phyloP scores from a whole-genome alignment of 371 early-diverging fungal species.

The Circinella umbellata region DNA sequence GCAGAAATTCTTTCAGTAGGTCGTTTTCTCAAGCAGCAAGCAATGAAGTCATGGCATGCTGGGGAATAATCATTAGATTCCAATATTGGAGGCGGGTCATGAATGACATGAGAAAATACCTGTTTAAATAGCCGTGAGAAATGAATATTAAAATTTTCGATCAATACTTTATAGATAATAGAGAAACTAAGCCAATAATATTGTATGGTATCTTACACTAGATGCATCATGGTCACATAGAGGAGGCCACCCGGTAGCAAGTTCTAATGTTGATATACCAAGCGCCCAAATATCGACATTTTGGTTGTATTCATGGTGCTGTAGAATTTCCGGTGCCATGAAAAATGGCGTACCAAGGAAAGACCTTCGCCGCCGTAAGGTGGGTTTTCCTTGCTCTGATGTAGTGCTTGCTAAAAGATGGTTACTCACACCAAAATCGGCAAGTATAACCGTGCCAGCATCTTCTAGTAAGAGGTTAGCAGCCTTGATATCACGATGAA shows the following conservation, averaged over 20 bases:
- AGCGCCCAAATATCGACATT: conserved; percentile 91
- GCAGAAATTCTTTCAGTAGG: conserved; percentile 69
- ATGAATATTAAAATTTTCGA: background rate
- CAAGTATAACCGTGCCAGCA: conserved; percentile 44
- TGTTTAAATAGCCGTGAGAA: conserved; percentile 11
- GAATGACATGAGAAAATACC: conserved; percentile 44
- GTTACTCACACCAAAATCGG: conserved; percentile 56
- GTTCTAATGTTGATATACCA: conserved; percentile 95
- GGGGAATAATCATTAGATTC: conserved; percentile 16
- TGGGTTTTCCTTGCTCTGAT: background rate
- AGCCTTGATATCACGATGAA: conserved; percentile 97
- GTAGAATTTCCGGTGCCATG: conserved; percentile 91
- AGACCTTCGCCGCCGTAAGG: conserved; percentile 25
- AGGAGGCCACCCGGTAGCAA: conserved; percentile 94
- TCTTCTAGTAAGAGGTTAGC: conserved; percentile 84
- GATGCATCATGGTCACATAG: conserved; percentile 89
- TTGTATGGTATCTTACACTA: conserved; percentile 40
- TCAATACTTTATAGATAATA: background rate
- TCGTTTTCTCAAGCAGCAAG: conserved; percentile 61
- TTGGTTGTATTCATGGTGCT: conserved; percentile 74
- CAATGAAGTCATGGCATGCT: conserved; percentile 37
- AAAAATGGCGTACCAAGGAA: conserved; percentile 90
- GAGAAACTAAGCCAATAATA: background rate
- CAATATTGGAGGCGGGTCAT: conserved; percentile 42
- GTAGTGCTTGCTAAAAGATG: conserved; percentile 17